Conservation (phyloP, 2,329 filamentous ascomycete genomes). For the Herpomyces periplanetae region DNA sequence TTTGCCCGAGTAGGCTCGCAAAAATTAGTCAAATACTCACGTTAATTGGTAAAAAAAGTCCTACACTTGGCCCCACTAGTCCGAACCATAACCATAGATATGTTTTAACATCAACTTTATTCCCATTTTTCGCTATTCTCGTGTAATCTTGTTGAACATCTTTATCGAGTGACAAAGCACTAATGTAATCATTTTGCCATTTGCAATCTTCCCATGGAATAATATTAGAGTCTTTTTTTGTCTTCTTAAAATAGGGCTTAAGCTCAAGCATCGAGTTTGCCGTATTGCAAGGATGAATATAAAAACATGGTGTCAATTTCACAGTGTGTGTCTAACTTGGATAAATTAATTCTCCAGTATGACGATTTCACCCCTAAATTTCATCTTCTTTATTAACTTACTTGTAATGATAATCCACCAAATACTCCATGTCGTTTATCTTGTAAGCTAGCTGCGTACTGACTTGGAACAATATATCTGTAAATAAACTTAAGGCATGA, state of each 20-base stretch:
- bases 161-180: constrained; percentile 18
- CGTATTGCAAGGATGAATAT: constrained; percentile 68
- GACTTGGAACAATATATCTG: no score
- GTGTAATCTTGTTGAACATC: constrained; percentile 7
- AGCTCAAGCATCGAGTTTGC: constrained; percentile 30
- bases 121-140: constrained; percentile 3
- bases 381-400: constrained; percentile 2
- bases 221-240: constrained; percentile 26
- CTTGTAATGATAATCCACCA: neutral
- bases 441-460: no score
- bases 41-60: no score
- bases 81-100: constrained; percentile 4
- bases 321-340: constrained; percentile 31
- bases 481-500: no score
- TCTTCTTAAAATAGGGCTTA: constrained; percentile 7
- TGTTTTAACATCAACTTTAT: constrained; percentile 1
- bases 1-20: no score
- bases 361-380: constrained; percentile 4
- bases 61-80: no score
- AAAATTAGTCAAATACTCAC: no score
- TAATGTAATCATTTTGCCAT: constrained; percentile 35
- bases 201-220: constrained; percentile 62
- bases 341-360: constrained; percentile 1
- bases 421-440: constrained; percentile 1
- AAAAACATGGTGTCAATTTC: constrained; percentile 37